Evolutionary conservation across 164 flowering plant species (phyloP).

Genomic region (Kingdonia uniflora): DNA sequence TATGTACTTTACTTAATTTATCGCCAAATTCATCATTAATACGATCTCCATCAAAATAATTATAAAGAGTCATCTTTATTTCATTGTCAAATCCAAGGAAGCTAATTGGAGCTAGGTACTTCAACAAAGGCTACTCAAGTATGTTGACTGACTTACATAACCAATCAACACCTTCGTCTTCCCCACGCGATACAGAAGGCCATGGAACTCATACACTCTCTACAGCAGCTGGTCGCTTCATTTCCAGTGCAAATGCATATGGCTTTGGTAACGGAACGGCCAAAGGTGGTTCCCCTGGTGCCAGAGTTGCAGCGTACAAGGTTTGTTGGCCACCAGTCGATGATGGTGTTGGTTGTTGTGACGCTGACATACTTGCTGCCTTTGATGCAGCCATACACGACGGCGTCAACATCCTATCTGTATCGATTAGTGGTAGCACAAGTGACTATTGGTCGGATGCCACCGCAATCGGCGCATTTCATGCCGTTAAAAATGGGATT

Average conservation of each 20-base stretch:
- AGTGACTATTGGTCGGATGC: not conserved
- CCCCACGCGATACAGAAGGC: conserved; percentile 22
- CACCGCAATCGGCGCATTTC: conserved; percentile 8
- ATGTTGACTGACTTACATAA: not conserved
- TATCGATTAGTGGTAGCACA: not conserved
- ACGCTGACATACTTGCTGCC: not conserved
- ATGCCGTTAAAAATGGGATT: conserved; percentile 11
- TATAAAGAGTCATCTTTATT: no score
- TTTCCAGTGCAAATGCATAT: conserved; percentile 10
- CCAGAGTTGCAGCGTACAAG: conserved; percentile 21
- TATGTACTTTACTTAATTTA: no score
- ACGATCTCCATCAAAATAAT: no score
- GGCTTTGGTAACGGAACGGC: conserved; percentile 16
- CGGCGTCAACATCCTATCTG: conserved; percentile 7
- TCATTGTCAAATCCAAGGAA: not conserved
- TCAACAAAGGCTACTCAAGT: conserved; percentile 10
- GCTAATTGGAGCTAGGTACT: conserved; percentile 15
- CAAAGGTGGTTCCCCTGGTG: conserved; percentile 17
- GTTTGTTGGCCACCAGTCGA: conserved; percentile 13
- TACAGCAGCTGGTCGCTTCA: conserved; percentile 19
- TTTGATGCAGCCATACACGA: conserved; percentile 7
- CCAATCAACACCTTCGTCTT: not conserved
- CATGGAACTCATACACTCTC: conserved; percentile 26
- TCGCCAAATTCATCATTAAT: no score
- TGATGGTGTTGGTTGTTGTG: not conserved